Conservation (phyloP, 208 protist species). For the Phytomonas sp. region DNA sequence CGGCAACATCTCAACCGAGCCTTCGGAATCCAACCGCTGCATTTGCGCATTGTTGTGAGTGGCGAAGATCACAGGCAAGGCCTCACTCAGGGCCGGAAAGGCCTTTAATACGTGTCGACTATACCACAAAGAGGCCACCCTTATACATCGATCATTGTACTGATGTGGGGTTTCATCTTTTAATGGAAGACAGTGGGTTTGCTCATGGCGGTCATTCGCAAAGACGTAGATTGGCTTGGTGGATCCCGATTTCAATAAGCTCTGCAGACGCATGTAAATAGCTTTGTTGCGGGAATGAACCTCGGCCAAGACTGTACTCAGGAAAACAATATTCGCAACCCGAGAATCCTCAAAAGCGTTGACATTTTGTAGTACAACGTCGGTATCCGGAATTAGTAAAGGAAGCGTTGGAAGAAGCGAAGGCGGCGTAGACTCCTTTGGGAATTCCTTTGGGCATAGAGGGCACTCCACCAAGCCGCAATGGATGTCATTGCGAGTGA, state of each 20-base stretch:
- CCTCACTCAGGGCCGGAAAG: slow-evolving; percentile 20
- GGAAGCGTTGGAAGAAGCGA: slow-evolving; percentile 20
- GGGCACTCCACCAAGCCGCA: slow-evolving; percentile 59
- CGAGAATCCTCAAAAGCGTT: slow-evolving; percentile 75
- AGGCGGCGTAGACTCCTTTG: not conserved
- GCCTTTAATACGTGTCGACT: slow-evolving; percentile 43
- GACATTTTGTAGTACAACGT: slow-evolving; percentile 91
- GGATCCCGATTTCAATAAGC: slow-evolving; percentile 45
- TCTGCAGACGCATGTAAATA: slow-evolving; percentile 81
- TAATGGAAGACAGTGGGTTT: slow-evolving; percentile 67
- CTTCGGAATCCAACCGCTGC: slow-evolving; percentile 12
- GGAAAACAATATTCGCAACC: slow-evolving; percentile 81
- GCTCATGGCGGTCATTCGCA: slow-evolving; percentile 86
- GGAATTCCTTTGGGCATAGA: slow-evolving; percentile 27
- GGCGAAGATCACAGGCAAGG: slow-evolving; percentile 37
- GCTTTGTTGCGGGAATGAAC: slow-evolving; percentile 85
- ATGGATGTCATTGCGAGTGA: slow-evolving; percentile 76
- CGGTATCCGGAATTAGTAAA: slow-evolving; percentile 84
- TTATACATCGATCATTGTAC: slow-evolving; percentile 86
- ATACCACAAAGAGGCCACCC: slow-evolving; percentile 83
- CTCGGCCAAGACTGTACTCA: slow-evolving; percentile 86
- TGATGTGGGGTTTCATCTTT: slow-evolving; percentile 77
- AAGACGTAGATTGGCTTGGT: slow-evolving; percentile 86
- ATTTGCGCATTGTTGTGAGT: slow-evolving; percentile 68
- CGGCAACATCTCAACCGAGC: slow-evolving; percentile 18